Evolutionary conservation across 225 moss, liverwort and hornwort species (phyloP), one percentile per base, ranked within the genome.

Genomic region (Pseudoscleropodium purum): DNA sequence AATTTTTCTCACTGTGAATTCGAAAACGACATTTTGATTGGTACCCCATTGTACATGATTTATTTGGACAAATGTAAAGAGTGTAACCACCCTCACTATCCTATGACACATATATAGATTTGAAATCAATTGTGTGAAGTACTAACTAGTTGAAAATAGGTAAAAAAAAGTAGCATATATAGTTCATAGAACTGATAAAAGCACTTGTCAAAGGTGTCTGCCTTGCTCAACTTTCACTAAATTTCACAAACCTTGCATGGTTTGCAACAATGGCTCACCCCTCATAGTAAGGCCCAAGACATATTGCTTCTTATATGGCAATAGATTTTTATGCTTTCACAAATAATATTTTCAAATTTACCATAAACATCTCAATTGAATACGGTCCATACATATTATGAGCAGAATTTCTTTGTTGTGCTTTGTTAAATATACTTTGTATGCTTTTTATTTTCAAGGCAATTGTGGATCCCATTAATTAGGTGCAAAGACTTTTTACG

Each of bases 141-240:
- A n/a, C n/a, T n/a, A n/a, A 7, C 37, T n/a, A 37, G 3, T 67
- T 6, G 4, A 23, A n/a, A 20, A 20, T n/a, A n/a, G n/a, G n/a
- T n/a, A n/a, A n/a, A n/a, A n/a, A n/a, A n/a, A n/a, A 69, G 1
- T 4, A 3, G 3, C 5, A 5, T 69, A 24, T 24, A 25, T 0
- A 70, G 25, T 70, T 70, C 1, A 70, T 24, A 13, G 2, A n/a
- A n/a, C n/a, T n/a, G n/a, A n/a, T n/a, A n/a, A n/a, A 70, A 24
- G 7, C 0, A 4, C n/a, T 0, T 2, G 0, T 21, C 7, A 37
- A 20, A 23, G 13, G 13, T 2, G 1, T 23, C 1, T 23, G 7
- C 13, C 1, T n/a, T 7, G 7, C 3, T 11, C 7, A 7, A 0
- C 5, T 21, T 37, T 68, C 12, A 37, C 4, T 4, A 23, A 69